Conservation (phyloP, 257 asterid species). For the Anisodus tanguticus region DNA sequence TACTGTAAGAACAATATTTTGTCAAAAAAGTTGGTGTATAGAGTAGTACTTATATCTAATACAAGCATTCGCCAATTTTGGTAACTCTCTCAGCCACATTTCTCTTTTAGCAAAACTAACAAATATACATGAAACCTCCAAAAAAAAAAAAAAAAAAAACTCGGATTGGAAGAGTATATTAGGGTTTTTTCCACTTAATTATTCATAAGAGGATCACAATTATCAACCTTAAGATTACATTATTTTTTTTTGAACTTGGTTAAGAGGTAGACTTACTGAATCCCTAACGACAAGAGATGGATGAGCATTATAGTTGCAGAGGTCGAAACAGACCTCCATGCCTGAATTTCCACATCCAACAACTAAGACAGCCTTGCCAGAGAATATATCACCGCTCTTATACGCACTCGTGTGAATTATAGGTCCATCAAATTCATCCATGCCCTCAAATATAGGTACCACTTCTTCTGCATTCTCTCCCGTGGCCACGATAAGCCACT, state of each 20-base stretch:
- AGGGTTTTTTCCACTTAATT: not conserved
- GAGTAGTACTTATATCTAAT: too few species aligned
- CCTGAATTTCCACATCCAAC: slow-evolving; percentile 61
- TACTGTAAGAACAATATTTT: too few species aligned
- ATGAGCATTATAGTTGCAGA: slow-evolving; percentile 44
- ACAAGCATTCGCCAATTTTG: too few species aligned
- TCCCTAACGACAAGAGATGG: slow-evolving; percentile 53
- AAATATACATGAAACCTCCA: too few species aligned
- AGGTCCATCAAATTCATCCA: slow-evolving; percentile 41
- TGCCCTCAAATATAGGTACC: slow-evolving; percentile 44
- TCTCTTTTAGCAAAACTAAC: too few species aligned
- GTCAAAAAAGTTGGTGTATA: too few species aligned
- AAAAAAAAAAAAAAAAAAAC: not conserved
- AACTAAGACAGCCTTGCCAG: slow-evolving; percentile 48
- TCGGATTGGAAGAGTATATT: not conserved
- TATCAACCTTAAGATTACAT: too few species aligned
- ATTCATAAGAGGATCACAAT: not conserved
- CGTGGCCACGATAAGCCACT: slow-evolving; percentile 52
- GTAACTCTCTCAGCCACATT: too few species aligned
- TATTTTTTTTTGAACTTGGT: not conserved
- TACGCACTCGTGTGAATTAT: slow-evolving; percentile 45
- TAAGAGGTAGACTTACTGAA: slow-evolving; percentile 37
- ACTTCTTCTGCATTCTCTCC: slow-evolving; percentile 56
- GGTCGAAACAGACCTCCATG: slow-evolving; percentile 58
- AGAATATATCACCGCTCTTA: slow-evolving; percentile 41